Conservation (phyloP, 345 rosid species). For the Populus tremula region DNA sequence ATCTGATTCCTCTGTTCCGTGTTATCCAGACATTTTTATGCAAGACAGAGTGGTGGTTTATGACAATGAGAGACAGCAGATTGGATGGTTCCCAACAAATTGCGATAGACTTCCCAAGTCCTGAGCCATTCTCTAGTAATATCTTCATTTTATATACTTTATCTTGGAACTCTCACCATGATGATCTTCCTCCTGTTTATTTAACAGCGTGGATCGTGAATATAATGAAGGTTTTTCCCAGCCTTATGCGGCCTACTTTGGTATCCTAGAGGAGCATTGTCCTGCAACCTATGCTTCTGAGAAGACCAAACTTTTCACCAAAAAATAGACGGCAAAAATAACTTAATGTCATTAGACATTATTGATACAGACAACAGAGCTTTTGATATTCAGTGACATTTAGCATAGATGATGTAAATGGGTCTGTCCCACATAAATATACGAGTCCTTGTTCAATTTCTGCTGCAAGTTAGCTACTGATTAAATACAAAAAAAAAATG, state of each 20-base stretch:
- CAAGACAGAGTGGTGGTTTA: slow-evolving; percentile 66
- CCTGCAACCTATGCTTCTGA: slow-evolving; percentile 3
- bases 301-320: slow-evolving; percentile 1
- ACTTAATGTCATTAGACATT: neutral
- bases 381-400: neutral
- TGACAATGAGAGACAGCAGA: slow-evolving; percentile 68
- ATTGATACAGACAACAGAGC: neutral
- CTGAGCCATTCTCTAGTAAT: slow-evolving; percentile 29
- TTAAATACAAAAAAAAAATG: neutral
- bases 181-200: slow-evolving; percentile 17
- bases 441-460: neutral
- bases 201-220: slow-evolving; percentile 50
- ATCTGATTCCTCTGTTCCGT: neutral
- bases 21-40: slow-evolving; percentile 49
- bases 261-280: slow-evolving; percentile 32
- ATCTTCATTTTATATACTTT: slow-evolving; percentile 18
- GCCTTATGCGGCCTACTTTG: slow-evolving; percentile 40
- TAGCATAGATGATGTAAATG: neutral
- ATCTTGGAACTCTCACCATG: slow-evolving; percentile 23
- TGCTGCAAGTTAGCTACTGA: neutral
- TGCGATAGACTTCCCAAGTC: slow-evolving; percentile 65
- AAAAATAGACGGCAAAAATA: neutral
- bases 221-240: slow-evolving; percentile 36
- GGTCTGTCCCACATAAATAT: slow-evolving; percentile 10
- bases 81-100: slow-evolving; percentile 64